Base-by-base conservation (phyloP, 352 stramenopile genomes). In the Phytophthora rubi region DNA sequence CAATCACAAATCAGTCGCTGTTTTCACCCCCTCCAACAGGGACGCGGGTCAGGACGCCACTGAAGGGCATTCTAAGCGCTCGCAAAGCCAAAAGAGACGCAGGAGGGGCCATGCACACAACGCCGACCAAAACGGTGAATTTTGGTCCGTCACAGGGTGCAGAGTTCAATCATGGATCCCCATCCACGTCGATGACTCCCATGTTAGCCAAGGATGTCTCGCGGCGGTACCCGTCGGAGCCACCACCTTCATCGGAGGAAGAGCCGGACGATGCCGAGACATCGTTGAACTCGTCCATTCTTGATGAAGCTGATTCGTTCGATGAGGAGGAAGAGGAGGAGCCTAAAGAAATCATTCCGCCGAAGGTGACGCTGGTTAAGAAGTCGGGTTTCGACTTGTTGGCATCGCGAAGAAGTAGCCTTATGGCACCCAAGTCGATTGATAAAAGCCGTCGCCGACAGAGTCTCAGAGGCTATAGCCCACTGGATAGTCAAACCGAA, bases 161-260 rank as follows among this genome's bases (percentile, higher is more conserved):
- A 5, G 85, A 96, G 62, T 96, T 95, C 72, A 90, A 93, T 28
- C 65, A 84, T 37, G 86, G 85, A 1, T 93, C 86, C 0, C 89
- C 89, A 13, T 93, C 87, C 8, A 95, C 85, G n/a, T 94, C 87
- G 2, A 95, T 96, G 87, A 96, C 89, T 4, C 89, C 87, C 0
- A 92, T 96, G 86, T 71, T 65, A 7, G 79, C 82, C 9, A 81
- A 81, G 52, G 80, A 88, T 30, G 85, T 88, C 12, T 77, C 68
- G 18, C 75, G 70, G 12, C 85, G 92, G 69, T 96, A 91, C 62
- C 87, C 88, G 0, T 70, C 92, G 30, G 80, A 93, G 7, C 77
- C 78, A 16, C 69, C 62, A 6, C 68, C 45, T 5, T 75, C 68
- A 9, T 59, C 65, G 4, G 62, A 79, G 10, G 83, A 90, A 53